Evolutionary conservation across 768 basidiomycete genomes (phyloP).

Genomic region (Suillus sp.): DNA sequence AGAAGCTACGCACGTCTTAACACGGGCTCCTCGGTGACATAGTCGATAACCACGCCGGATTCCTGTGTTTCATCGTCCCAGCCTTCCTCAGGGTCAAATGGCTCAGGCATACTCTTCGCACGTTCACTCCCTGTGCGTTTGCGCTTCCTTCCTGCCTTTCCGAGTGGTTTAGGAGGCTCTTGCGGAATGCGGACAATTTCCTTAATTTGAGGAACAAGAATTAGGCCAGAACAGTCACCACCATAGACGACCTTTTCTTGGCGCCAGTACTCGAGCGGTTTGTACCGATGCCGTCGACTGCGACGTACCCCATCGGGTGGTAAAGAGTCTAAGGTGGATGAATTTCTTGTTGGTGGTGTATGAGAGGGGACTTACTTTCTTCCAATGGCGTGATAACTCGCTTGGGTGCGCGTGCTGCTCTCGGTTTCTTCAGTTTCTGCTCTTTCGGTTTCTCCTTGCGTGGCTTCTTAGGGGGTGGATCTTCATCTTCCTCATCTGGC

Average conservation of each 20-base stretch:
- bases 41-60: slow-evolving; percentile 70
- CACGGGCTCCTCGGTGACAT: slow-evolving; percentile 58
- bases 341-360: not conserved
- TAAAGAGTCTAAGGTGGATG: slow-evolving; percentile 26
- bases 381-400: slow-evolving; percentile 18
- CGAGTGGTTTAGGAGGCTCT: slow-evolving; percentile 50
- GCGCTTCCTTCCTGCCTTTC: slow-evolving; percentile 38
- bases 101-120: slow-evolving; percentile 37
- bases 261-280: slow-evolving; percentile 92
- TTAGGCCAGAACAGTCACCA: slow-evolving; percentile 50
- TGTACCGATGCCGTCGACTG: slow-evolving; percentile 65
- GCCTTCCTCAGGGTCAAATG: slow-evolving; percentile 64
- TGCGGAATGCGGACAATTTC: slow-evolving; percentile 62
- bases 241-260: slow-evolving; percentile 87
- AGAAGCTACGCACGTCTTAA: slow-evolving; percentile 62
- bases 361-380: slow-evolving; percentile 27
- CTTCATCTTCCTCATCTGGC: slow-evolving; percentile 50
- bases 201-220: slow-evolving; percentile 66
- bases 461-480: slow-evolving; percentile 31
- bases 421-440: slow-evolving; percentile 33
- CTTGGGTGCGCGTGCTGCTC: slow-evolving; percentile 23
- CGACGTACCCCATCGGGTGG: slow-evolving; percentile 60
- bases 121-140: slow-evolving; percentile 33
- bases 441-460: slow-evolving; percentile 28
- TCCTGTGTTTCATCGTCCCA: slow-evolving; percentile 84